A percentile compares a stretch with the other conserved stretches of the same genome.
These are phyloP conservation scores for Moringa oleifera DNA, from an alignment of 345 rosid genomes.

Conservation along the genomic window DNA sequence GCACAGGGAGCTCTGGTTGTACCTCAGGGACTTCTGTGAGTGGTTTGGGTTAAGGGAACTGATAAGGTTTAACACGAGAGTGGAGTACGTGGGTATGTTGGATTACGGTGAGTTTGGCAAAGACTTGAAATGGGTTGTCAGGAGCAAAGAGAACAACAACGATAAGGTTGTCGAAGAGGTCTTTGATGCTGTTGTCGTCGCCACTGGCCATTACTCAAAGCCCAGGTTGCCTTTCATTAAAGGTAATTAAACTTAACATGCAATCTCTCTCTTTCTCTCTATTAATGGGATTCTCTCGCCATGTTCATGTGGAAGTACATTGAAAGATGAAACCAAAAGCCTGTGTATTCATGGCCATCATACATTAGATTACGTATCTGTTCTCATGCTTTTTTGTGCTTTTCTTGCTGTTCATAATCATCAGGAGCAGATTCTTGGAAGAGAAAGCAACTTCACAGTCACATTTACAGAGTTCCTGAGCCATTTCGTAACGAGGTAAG, in stretches of 20 bases:
- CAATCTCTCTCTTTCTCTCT: too few species aligned
- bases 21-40: constrained; percentile 68
- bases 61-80: constrained; percentile 74
- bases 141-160: constrained; percentile 32
- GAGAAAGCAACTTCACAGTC: constrained; percentile 84
- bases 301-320: too few species aligned
- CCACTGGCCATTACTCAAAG: constrained; percentile 83
- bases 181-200: constrained; percentile 88
- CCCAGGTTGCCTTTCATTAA: constrained; percentile 74
- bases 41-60: constrained; percentile 60
- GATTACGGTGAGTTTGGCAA: constrained; percentile 36
- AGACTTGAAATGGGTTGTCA: constrained; percentile 67
- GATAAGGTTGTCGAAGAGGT: constrained; percentile 57
- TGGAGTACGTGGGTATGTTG: constrained; percentile 72
- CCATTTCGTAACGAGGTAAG: constrained; percentile 69
- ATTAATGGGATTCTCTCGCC: too few species aligned
- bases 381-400: background rate
- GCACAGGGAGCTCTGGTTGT: constrained; percentile 72
- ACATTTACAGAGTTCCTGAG: constrained; percentile 68
- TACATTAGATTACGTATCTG: background rate
- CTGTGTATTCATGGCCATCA: too few species aligned
- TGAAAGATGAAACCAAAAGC: too few species aligned
- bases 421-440: constrained; percentile 84
- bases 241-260: constrained; percentile 33
- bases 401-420: too few species aligned